Percentiles rank a stretch among this genome's conserved stretches.
Evolutionary conservation across 2,329 filamentous ascomycete species (phyloP).

Genomic region (Coniella vitis): DNA sequence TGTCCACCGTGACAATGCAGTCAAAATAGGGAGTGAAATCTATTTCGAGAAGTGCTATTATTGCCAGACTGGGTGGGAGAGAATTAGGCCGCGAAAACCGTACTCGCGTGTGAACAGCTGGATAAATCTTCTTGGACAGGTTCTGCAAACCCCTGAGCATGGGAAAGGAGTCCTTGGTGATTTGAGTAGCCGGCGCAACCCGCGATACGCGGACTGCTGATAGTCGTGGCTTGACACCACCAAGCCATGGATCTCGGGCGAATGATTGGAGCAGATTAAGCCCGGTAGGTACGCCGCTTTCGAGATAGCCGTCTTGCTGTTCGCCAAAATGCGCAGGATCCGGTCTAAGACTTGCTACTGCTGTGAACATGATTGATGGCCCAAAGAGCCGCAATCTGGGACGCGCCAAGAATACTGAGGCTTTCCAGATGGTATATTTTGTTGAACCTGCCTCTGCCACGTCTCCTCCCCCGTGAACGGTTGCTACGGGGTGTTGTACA

Average conservation of each 20-base stretch:
- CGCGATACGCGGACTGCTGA: slow-evolving; percentile 69
- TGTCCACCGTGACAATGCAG: slow-evolving; percentile 56
- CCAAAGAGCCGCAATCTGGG: slow-evolving; percentile 59
- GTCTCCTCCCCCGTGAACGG: slow-evolving; percentile 36
- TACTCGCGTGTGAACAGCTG: slow-evolving; percentile 65
- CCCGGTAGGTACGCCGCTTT: slow-evolving; percentile 60
- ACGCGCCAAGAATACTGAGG: slow-evolving; percentile 49
- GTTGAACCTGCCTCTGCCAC: slow-evolving; percentile 18
- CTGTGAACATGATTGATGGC: slow-evolving; percentile 59
- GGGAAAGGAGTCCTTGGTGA: slow-evolving; percentile 51
- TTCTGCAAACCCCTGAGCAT: slow-evolving; percentile 59
- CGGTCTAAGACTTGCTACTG: slow-evolving; percentile 53
- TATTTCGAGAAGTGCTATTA: slow-evolving; percentile 66
- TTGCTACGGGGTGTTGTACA: slow-evolving; percentile 42
- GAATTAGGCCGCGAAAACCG: slow-evolving; percentile 61
- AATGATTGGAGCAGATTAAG: slow-evolving; percentile 75
- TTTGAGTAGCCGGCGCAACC: slow-evolving; percentile 59
- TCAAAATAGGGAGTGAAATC: slow-evolving; percentile 67
- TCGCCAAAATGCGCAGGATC: slow-evolving; percentile 35
- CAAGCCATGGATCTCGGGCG: slow-evolving; percentile 55
- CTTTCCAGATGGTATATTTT: slow-evolving; percentile 53
- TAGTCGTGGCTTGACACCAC: slow-evolving; percentile 56
- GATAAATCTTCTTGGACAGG: slow-evolving; percentile 57
- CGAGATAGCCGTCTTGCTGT: slow-evolving; percentile 55
- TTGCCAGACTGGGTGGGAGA: slow-evolving; percentile 48